These are phyloP conservation scores for Suillus luteus DNA, from an alignment of 768 basidiomycete species.

Conservation along the genomic window DNA sequence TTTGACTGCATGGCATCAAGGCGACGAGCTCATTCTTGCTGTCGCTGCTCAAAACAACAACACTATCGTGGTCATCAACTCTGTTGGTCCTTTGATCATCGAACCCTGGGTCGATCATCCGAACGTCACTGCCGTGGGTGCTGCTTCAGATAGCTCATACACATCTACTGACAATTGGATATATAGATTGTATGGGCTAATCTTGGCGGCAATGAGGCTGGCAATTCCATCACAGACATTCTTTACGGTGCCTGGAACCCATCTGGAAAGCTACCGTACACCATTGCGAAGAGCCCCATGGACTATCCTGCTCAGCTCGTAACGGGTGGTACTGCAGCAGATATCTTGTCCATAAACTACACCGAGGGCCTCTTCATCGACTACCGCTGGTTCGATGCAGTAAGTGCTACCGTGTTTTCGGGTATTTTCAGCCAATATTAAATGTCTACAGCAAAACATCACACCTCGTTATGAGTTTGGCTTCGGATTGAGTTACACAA, in stretches of 20 bases:
- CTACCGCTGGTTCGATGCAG: conserved; percentile 71
- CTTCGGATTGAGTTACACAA: conserved; percentile 85
- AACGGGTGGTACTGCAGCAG: conserved; percentile 25
- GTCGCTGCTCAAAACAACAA: conserved; percentile 73
- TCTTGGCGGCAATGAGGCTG: conserved; percentile 74
- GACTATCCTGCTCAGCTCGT: conserved; percentile 53
- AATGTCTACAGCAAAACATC: conserved; percentile 54
- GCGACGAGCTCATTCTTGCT: conserved; percentile 44
- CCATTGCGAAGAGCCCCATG: conserved; percentile 59
- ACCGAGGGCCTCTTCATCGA: conserved; percentile 68
- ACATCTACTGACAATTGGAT: conserved; percentile 20
- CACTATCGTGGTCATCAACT: conserved; percentile 80
- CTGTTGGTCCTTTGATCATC: conserved; percentile 70
- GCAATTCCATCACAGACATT: conserved; percentile 75
- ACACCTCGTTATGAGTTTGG: conserved; percentile 88
- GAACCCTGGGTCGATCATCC: conserved; percentile 76
- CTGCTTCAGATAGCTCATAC: conserved; percentile 23
- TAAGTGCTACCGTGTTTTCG: conserved; percentile 37
- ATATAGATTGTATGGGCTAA: conserved; percentile 49
- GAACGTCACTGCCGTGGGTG: conserved; percentile 69
- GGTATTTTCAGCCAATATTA: neutral
- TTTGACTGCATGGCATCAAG: conserved; percentile 40
- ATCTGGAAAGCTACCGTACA: conserved; percentile 67
- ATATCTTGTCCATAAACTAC: conserved; percentile 57
- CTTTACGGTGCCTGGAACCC: conserved; percentile 80